These are phyloP conservation scores for Notholithocarpus densiflorus DNA, from an alignment of 306 rosid species.

Conservation along the genomic window DNA sequence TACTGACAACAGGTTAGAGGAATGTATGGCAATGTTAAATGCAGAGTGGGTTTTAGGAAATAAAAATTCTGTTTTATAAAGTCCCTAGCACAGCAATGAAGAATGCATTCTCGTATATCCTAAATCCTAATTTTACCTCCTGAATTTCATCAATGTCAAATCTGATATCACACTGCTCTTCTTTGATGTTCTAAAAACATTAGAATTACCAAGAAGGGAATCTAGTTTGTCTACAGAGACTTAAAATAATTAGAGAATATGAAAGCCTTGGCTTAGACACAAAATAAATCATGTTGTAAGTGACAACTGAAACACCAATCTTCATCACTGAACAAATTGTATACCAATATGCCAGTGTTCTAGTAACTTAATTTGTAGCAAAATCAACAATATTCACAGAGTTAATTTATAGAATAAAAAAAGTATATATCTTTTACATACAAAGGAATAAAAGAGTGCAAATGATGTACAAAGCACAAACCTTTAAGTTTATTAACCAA, in stretches of 20 bases:
- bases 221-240: neutral
- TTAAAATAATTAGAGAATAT: too few species aligned
- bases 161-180: neutral
- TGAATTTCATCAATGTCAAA: neutral
- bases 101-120: neutral
- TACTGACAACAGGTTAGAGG: neutral
- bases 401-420: neutral
- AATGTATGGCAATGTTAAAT: neutral
- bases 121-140: neutral
- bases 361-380: neutral
- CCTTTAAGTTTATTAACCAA: constrained; percentile 82
- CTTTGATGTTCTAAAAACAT: neutral
- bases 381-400: neutral
- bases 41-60: neutral
- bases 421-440: neutral
- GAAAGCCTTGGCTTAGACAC: too few species aligned
- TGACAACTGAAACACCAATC: neutral
- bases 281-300: neutral
- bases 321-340: neutral
- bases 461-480: constrained; percentile 27
- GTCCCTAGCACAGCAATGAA: neutral
- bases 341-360: neutral
- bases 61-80: too few species aligned
- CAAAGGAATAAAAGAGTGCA: neutral
- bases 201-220: neutral